Conservation (phyloP, 768 basidiomycete species). For the Lentinula sp. region DNA sequence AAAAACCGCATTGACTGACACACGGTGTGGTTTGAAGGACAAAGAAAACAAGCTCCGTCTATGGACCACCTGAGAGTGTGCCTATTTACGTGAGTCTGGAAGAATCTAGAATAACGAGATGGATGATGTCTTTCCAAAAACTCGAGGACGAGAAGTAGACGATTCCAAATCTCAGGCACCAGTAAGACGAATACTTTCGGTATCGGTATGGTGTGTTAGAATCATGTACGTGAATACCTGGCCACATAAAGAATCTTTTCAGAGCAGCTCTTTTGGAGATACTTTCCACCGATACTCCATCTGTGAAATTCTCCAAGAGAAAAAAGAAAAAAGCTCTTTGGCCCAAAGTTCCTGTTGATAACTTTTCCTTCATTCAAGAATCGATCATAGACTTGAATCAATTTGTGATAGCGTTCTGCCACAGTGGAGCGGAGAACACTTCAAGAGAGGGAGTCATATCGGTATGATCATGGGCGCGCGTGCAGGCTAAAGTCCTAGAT, state of each 20-base stretch:
- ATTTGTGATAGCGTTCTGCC: too few relatives aligned
- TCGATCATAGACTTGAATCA: not conserved
- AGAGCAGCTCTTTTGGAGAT: not conserved
- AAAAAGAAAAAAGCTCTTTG: not conserved
- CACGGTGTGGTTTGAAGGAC: too few relatives aligned
- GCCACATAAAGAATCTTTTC: not conserved
- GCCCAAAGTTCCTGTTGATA: not conserved
- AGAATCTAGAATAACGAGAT: not conserved
- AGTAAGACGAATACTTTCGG: not conserved
- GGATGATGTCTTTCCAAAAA: not conserved
- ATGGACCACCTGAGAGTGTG: not conserved
- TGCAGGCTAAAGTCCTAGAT: too few relatives aligned
- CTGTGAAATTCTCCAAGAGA: not conserved
- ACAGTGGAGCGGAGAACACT: too few relatives aligned
- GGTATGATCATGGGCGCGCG: too few relatives aligned
- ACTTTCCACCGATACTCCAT: not conserved
- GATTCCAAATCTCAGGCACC: not conserved
- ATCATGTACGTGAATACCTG: not conserved
- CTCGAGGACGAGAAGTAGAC: not conserved
- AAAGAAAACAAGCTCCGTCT: not conserved
- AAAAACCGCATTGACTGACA: too few relatives aligned
- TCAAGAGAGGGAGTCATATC: too few relatives aligned
- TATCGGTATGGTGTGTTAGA: not conserved
- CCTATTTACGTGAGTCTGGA: not conserved
- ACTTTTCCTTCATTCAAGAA: not conserved